These are phyloP conservation scores for Striga hermonthica DNA, from an alignment of 305 asterid species.

Conservation along the genomic window DNA sequence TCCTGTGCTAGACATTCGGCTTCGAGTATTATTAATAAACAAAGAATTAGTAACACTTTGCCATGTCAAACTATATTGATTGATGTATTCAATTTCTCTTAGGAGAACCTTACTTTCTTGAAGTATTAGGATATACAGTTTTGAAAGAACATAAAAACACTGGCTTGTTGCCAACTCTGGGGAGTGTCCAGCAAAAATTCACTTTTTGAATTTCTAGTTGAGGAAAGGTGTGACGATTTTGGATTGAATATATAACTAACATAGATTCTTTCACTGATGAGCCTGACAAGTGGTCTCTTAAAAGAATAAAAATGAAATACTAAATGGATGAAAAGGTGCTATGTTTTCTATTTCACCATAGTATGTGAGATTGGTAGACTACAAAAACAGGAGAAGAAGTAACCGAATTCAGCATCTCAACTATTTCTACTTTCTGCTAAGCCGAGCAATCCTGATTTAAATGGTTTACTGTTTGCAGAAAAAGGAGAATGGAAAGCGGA, in stretches of 20 bases:
- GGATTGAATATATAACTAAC: too few species aligned
- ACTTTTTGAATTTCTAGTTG: too few species aligned
- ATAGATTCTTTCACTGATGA: too few species aligned
- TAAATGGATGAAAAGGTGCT: constrained; percentile 1
- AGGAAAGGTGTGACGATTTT: too few species aligned
- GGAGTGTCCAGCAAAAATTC: not conserved
- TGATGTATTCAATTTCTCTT: constrained; percentile 17
- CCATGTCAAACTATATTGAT: not conserved
- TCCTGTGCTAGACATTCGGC: too few species aligned
- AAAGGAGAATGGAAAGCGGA: constrained; percentile 44
- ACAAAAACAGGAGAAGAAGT: constrained; percentile 11
- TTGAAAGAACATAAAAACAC: not conserved
- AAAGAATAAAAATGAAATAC: not conserved
- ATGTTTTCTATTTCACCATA: constrained; percentile 7
- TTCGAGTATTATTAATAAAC: constrained; percentile 1
- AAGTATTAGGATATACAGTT: constrained; percentile 6
- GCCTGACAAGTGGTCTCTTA: not conserved
- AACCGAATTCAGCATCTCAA: constrained; percentile 10
- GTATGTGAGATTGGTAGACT: constrained; percentile 5
- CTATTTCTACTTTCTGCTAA: constrained; percentile 25
- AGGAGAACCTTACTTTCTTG: not conserved
- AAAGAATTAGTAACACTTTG: not conserved
- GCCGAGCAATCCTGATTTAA: constrained; percentile 24
- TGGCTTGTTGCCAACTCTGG: not conserved
- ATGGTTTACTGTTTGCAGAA: constrained; percentile 34